Evolutionary conservation across 805 yeast genomes (phyloP).

Genomic region (Monosporozyma solicola): DNA sequence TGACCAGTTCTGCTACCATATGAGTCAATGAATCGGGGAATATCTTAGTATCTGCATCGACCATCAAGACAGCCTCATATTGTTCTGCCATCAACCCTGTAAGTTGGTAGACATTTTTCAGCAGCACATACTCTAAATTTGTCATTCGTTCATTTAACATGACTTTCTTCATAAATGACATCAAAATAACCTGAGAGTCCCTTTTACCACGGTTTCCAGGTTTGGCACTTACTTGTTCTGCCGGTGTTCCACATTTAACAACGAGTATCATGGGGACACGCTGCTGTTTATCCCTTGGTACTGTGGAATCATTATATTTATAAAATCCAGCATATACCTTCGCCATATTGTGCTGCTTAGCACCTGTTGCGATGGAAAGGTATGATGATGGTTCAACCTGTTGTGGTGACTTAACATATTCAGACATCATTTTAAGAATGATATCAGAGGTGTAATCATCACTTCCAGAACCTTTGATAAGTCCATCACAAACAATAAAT

Average conservation of each 20-base stretch:
- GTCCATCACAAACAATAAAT: slow-evolving; percentile 83
- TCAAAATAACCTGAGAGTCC: slow-evolving; percentile 83
- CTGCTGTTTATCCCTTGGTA: slow-evolving; percentile 75
- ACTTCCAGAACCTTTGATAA: slow-evolving; percentile 92
- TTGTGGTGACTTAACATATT: slow-evolving; percentile 59
- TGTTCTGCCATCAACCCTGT: slow-evolving; percentile 79
- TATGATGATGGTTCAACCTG: slow-evolving; percentile 77
- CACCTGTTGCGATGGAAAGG: slow-evolving; percentile 91
- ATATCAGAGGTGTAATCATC: slow-evolving; percentile 83
- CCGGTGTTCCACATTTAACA: slow-evolving; percentile 85
- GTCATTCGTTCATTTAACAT: slow-evolving; percentile 94
- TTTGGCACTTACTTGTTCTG: slow-evolving; percentile 56
- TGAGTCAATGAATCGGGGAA: slow-evolving; percentile 83
- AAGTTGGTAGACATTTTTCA: slow-evolving; percentile 66
- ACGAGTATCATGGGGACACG: slow-evolving; percentile 70
- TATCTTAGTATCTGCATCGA: slow-evolving; percentile 88
- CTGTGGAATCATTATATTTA: slow-evolving; percentile 66
- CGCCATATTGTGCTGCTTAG: slow-evolving; percentile 96
- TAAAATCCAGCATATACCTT: slow-evolving; percentile 93
- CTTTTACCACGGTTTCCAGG: slow-evolving; percentile 97
- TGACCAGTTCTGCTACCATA: slow-evolving; percentile 83
- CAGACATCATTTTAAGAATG: slow-evolving; percentile 78
- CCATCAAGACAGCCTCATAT: slow-evolving; percentile 82
- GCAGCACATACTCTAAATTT: slow-evolving; percentile 70
- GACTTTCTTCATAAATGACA: slow-evolving; percentile 81